Evolutionary conservation across 257 asterid species (phyloP), one percentile per base, ranked within the genome.

Genomic region (Orobanche coerulescens): DNA sequence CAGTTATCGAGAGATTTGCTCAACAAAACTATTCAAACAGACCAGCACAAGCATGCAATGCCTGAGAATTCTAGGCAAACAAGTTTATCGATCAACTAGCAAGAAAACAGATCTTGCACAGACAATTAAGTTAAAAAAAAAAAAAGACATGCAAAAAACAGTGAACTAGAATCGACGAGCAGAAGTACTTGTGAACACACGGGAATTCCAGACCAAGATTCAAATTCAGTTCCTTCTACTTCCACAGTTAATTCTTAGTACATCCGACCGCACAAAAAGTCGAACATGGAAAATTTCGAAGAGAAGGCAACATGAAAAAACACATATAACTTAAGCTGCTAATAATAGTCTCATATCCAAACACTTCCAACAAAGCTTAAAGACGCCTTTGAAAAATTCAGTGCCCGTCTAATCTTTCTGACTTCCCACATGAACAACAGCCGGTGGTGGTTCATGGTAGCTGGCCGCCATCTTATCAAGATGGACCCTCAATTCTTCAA

Each of bases 401-500:
- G 4, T 16, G 25, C n/a, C n/a, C 0, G 14, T 4, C 28, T 47
- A 26, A 7, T 47, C 14, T 20, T 47, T 47, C 54, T 47, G 54
- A 47, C 54, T 47, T 9, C 54, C 54, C 54, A 47, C 54, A 47
- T 20, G 54, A 47, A 9, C 54, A 47, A 20, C 54, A 1, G n/a
- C n/a, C 3, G 30, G 50, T 9, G 30, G 50, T 9, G 50, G 58
- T n/a, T 52, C 68, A 49, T 39, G 28, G 12, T 48, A 33, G 26
- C 66, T 67, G 4, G 1, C 13, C 54, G 56, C 61, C 63, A 73
- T 69, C 71, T 83, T 82, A 13, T 73, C 74, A 53, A 80, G 58
- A 12, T 67, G 66, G 64, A 37, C 61, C 67, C 69, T 66, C 83
- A 82, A 51, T 37, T 59, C 77, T 11, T 73, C 70, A 9, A 85